Evolutionary conservation across 208 protist species (phyloP).

Genomic region (Acanthamoeba divionensis): DNA sequence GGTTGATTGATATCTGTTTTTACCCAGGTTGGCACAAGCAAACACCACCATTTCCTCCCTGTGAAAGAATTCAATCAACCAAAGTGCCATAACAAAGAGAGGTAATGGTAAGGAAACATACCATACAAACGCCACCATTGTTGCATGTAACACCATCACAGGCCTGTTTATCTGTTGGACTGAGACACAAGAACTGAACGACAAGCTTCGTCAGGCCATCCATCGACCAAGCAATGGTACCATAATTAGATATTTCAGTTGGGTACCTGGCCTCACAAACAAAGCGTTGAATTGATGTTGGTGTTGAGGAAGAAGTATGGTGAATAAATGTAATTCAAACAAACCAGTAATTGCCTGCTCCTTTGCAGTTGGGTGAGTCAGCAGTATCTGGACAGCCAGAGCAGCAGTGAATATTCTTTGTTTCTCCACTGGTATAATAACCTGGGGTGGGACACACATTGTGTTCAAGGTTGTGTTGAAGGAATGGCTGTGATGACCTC

Average conservation of each 20-base stretch:
- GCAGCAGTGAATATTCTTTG: constrained; percentile 14
- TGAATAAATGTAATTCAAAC: no score
- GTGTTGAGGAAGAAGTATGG: no score
- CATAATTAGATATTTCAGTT: not conserved
- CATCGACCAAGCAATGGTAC: not conserved
- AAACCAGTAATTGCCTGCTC: constrained; percentile 28
- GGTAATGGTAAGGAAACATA: no score
- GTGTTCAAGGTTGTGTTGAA: no score
- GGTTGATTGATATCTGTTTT: no score
- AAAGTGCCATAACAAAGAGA: no score
- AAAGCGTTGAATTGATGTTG: no score
- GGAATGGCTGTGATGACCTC: no score
- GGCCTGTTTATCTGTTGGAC: not conserved
- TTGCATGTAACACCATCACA: not conserved
- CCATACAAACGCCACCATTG: constrained; percentile 39
- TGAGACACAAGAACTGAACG: not conserved
- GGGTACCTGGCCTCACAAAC: not conserved
- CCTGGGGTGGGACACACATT: not conserved
- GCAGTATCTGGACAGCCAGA: constrained; percentile 6
- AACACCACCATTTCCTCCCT: not conserved
- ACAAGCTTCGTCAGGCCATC: not conserved
- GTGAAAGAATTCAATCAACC: no score
- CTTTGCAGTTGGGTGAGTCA: constrained; percentile 23
- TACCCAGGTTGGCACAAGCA: constrained; percentile 26
- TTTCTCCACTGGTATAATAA: not conserved